phyloP scores from a whole-genome alignment of 345 rosid species.

The Syzygium jambos region DNA sequence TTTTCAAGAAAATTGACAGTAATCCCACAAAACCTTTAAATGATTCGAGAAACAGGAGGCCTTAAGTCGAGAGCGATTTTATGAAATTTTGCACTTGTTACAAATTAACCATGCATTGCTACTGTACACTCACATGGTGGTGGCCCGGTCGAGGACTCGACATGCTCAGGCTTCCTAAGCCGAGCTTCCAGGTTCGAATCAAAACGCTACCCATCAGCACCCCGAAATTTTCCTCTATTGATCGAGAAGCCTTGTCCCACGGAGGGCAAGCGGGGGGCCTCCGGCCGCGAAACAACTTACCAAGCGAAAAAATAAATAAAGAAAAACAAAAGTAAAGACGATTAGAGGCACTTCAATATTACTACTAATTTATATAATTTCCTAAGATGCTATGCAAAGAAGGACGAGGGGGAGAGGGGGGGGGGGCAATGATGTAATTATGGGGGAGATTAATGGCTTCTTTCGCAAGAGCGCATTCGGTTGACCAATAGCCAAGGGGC shows the following conservation, averaged over 20 bases:
- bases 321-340: no score
- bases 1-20: neutral
- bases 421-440: neutral
- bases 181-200: neutral
- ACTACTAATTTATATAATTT: neutral
- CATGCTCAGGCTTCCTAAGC: neutral
- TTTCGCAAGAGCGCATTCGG: neutral
- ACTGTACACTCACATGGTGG: neutral
- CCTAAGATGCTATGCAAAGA: neutral
- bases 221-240: neutral
- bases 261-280: neutral
- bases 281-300: neutral
- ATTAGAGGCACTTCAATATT: neutral
- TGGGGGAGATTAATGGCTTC: neutral
- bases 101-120: neutral
- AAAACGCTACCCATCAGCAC: rapidly evolving
- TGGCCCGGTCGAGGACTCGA: rapidly evolving
- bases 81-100: neutral
- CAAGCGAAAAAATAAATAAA: no score
- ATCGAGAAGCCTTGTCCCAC: neutral
- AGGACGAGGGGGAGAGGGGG: neutral
- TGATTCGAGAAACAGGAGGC: neutral
- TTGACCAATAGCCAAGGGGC: neutral
- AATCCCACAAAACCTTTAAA: neutral
- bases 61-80: neutral